These are phyloP conservation scores for Amanita subjunquillea DNA, from an alignment of 768 basidiomycete genomes.

Conservation along the genomic window DNA sequence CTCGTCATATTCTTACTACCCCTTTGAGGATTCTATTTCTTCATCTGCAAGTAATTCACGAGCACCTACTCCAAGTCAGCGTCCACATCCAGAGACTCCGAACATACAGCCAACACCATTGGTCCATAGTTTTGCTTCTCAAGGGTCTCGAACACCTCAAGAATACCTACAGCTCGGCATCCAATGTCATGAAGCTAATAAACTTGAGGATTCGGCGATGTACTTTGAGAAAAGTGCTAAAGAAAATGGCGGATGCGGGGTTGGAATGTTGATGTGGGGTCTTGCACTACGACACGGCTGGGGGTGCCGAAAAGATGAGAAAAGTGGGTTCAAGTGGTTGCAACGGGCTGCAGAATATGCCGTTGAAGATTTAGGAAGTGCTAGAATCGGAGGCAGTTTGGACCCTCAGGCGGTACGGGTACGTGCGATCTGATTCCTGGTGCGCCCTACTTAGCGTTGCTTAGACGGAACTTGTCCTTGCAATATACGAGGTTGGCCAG, in stretches of 20 bases:
- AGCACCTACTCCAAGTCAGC: slow-evolving; percentile 4
- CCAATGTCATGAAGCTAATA: slow-evolving; percentile 65
- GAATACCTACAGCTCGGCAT: slow-evolving; percentile 73
- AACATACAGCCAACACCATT: slow-evolving; percentile 8
- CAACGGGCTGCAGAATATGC: slow-evolving; percentile 74
- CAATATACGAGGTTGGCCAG: slow-evolving; percentile 88
- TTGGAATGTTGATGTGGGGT: slow-evolving; percentile 93
- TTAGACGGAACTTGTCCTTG: slow-evolving; percentile 74
- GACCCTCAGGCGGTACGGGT: slow-evolving; percentile 49
- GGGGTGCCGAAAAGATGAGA: slow-evolving; percentile 77
- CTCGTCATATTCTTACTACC: slow-evolving; percentile 61
- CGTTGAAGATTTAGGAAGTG: slow-evolving; percentile 63
- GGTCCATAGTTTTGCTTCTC: slow-evolving; percentile 8
- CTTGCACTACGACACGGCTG: slow-evolving; percentile 79
- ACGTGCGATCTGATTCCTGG: slow-evolving; percentile 3
- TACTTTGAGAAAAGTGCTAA: slow-evolving; percentile 75
- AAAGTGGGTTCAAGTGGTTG: slow-evolving; percentile 73
- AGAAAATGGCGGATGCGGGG: slow-evolving; percentile 67
- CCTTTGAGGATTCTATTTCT: slow-evolving; percentile 34
- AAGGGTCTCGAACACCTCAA: slow-evolving; percentile 33
- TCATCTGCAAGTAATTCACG: slow-evolving; percentile 27
- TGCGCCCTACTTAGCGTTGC: neutral
- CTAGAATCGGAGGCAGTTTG: slow-evolving; percentile 33
- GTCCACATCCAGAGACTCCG: neutral
- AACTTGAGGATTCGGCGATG: slow-evolving; percentile 53